Evolutionary conservation across 805 yeast genomes (phyloP).

Genomic region (Dipodascus geniculatus): DNA sequence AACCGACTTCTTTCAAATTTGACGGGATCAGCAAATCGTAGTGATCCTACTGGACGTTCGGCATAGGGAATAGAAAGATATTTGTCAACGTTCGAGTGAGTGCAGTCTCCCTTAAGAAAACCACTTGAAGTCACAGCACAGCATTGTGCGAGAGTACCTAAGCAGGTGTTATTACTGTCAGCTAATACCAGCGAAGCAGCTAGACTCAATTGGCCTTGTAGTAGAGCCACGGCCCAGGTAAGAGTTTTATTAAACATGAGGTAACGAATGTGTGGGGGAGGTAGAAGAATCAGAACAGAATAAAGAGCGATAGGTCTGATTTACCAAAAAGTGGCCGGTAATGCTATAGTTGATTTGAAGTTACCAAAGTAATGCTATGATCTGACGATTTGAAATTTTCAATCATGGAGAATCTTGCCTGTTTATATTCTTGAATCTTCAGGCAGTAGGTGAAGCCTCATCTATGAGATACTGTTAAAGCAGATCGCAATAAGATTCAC

Average conservation of each 20-base stretch:
- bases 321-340: too few species aligned
- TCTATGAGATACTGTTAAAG: background rate
- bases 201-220: background rate
- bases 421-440: background rate
- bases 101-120: background rate
- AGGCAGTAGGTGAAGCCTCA: background rate
- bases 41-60: slow-evolving; percentile 19
- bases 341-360: too few species aligned
- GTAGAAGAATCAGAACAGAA: background rate
- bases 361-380: too few species aligned
- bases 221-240: background rate
- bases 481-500: too few species aligned
- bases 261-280: background rate
- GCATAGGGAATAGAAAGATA: slow-evolving; percentile 20
- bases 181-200: background rate
- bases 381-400: too few species aligned
- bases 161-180: background rate
- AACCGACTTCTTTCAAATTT: slow-evolving; percentile 13
- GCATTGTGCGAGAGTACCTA: background rate
- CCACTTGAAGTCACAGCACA: background rate
- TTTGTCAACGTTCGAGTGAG: background rate
- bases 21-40: slow-evolving; percentile 20
- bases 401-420: background rate
- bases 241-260: background rate
- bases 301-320: too few species aligned